Evolutionary conservation across 495 filamentous ascomycete species (phyloP).

Genomic region (Penicillium odoratum): DNA sequence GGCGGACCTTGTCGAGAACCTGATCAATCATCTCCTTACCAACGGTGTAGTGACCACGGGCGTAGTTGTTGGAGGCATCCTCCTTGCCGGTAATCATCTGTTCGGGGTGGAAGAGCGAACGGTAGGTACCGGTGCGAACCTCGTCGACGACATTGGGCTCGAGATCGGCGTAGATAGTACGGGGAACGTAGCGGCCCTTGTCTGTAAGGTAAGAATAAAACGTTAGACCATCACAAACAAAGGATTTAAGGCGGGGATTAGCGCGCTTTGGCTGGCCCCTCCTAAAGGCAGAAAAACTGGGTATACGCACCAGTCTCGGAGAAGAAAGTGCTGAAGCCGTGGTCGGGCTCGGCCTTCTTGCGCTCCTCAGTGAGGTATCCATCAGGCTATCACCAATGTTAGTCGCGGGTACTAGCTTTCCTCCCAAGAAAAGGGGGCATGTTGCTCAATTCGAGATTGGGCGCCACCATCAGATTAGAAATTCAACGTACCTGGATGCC

Average conservation of each 20-base stretch:
- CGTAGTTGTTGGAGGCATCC: constrained; percentile 99
- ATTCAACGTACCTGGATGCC: constrained; percentile 84
- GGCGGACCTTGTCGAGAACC: constrained; percentile 94
- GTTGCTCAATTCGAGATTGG: constrained; percentile 18
- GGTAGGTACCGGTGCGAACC: constrained; percentile 96
- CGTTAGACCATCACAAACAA: constrained; percentile 11
- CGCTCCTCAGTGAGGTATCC: constrained; percentile 98
- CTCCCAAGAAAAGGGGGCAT: constrained; percentile 23
- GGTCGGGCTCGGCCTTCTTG: constrained; percentile 92
- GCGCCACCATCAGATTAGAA: constrained; percentile 18
- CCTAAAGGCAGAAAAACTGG: constrained; percentile 10
- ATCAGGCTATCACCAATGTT: constrained; percentile 69
- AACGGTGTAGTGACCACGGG: constrained; percentile 97
- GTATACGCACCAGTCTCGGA: constrained; percentile 85
- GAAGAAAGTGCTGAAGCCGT: constrained; percentile 99
- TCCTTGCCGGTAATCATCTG: constrained; percentile 99
- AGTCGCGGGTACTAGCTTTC: constrained; percentile 26
- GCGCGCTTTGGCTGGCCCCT: constrained; percentile 5
- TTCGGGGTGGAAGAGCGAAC: constrained; percentile 95
- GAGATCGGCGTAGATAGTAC: constrained; percentile 99
- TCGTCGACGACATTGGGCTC: constrained; percentile 99
- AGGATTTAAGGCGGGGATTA: constrained; percentile 2
- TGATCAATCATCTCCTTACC: constrained; percentile 98
- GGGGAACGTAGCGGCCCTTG: constrained; percentile 97
- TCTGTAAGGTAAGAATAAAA: constrained; percentile 51